Evolutionary conservation across 1,139 yeast species (phyloP), one percentile per base, ranked within the genome.

Genomic region (Kodamaea ohmeri): DNA sequence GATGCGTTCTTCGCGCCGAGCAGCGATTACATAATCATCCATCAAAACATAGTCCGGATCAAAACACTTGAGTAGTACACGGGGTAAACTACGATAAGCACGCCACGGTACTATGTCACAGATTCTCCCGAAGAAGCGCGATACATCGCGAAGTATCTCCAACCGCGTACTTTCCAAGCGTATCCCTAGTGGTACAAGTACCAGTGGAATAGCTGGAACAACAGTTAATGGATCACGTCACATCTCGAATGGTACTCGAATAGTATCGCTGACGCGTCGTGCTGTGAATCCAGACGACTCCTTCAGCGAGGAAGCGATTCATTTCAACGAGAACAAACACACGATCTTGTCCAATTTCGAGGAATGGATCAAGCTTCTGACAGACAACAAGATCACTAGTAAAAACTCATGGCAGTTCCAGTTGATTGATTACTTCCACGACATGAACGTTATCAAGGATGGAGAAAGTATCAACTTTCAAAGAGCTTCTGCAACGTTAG

Each of bases 331-430:
- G 35, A 71, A 71, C 51, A 66, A 58, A 42, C 68, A 69, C 45
- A 68, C 73, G 11, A 71, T 71, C 43, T 55, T 71, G 48, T 60
- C 71, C 28, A 88, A 88, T 51, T 88, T 87, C 58, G 96, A 89
- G 55, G 92, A 86, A 61, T 85, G 95, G 89, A 85, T 88, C 71
- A 84, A 80, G 56, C 71, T 85, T 62, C 88, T 94, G n/a, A 85
- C 95, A 1, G 95, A 86, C 56, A 89, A 88, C 58, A 83, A 83
- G 55, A 80, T 83, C 56, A 82, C 82, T 34, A 64, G 80, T 1
- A 71, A 75, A 37, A 82, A 83, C 51, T 73, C 80, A 43, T 85
- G 95, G 96, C 84, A 85, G 49, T 80, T 86, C 54, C 95, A 90
- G 0, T 70, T 90, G 55, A 90, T 90, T 52, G 97, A 89, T 55